Conservation (phyloP, 2,329 filamentous ascomycete species). For the Pseudogymnoascus verrucosus region DNA sequence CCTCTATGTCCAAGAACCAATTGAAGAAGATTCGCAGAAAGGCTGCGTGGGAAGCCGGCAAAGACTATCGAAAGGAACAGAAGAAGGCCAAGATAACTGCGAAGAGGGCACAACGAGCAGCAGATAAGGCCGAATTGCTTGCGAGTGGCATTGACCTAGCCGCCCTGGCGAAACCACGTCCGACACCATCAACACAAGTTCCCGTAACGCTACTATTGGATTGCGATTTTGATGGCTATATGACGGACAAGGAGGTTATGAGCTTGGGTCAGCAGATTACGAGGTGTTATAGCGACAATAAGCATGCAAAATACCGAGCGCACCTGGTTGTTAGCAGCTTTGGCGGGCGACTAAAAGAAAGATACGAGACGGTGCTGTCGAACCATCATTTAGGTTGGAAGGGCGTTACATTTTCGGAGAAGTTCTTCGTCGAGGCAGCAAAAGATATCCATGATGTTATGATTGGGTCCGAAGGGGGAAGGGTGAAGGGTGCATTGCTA, state of each 20-base stretch:
- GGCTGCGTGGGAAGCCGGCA: conserved; percentile 68
- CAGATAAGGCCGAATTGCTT: conserved; percentile 38
- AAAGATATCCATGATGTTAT: conserved; percentile 60
- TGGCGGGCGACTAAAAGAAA: conserved; percentile 62
- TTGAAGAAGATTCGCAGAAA: conserved; percentile 68
- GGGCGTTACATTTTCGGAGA: conserved; percentile 62
- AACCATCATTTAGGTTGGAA: conserved; percentile 74
- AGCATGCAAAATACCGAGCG: conserved; percentile 54
- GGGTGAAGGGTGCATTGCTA: conserved; percentile 42
- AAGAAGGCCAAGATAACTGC: conserved; percentile 46
- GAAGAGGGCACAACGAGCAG: conserved; percentile 41
- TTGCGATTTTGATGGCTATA: conserved; percentile 84
- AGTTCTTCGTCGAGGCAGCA: conserved; percentile 65
- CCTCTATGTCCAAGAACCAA: conserved; percentile 72
- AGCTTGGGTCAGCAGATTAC: conserved; percentile 80
- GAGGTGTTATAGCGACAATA: conserved; percentile 83
- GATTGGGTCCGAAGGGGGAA: conserved; percentile 47
- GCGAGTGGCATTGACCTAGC: conserved; percentile 27
- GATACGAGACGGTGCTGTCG: conserved; percentile 69
- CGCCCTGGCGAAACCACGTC: conserved; percentile 19
- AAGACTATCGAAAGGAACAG: conserved; percentile 46
- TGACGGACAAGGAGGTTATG: conserved; percentile 78
- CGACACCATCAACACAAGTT: conserved; percentile 41
- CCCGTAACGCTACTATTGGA: conserved; percentile 80
- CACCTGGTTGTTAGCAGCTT: conserved; percentile 75